Evolutionary conservation across 352 stramenopile species (phyloP).

Genomic region (Aphanomyces euteiches): DNA sequence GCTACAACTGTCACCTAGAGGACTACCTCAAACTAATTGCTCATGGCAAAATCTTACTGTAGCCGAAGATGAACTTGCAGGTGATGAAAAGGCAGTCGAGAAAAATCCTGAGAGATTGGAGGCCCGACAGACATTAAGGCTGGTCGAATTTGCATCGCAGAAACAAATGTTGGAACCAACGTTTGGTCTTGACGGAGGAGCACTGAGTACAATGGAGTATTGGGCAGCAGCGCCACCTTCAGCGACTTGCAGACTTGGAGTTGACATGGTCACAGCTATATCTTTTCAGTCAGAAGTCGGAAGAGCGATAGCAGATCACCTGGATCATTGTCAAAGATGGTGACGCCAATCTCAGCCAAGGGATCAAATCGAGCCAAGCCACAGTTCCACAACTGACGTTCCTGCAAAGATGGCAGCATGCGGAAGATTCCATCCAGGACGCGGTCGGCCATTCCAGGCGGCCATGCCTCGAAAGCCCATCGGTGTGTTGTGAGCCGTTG

Average conservation of each 20-base stretch:
- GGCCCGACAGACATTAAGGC: background rate
- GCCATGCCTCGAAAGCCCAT: conserved; percentile 59
- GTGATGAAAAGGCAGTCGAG: conserved; percentile 37
- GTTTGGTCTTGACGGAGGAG: conserved; percentile 38
- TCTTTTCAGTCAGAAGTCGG: background rate
- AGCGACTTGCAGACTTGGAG: conserved; percentile 35
- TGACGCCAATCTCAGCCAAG: conserved; percentile 47
- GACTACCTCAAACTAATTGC: no score
- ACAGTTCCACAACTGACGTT: conserved; percentile 67
- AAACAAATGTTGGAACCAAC: background rate
- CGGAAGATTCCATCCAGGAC: conserved; percentile 44
- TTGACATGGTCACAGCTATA: conserved; percentile 51
- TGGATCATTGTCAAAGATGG: conserved; percentile 74
- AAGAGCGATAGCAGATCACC: conserved; percentile 25
- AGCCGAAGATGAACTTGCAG: no score
- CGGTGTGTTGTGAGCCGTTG: conserved; percentile 54
- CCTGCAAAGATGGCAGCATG: conserved; percentile 47
- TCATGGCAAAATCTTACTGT: no score
- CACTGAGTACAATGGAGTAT: conserved; percentile 68
- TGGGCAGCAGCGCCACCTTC: conserved; percentile 34
- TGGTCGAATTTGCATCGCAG: conserved; percentile 34
- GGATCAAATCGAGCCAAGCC: conserved; percentile 47
- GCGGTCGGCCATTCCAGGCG: conserved; percentile 41
- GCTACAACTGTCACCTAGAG: conserved; percentile 61
- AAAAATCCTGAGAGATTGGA: background rate